Base-by-base conservation (phyloP, 73 alveolate species). In the Paramecium tetraurelia region DNA sequence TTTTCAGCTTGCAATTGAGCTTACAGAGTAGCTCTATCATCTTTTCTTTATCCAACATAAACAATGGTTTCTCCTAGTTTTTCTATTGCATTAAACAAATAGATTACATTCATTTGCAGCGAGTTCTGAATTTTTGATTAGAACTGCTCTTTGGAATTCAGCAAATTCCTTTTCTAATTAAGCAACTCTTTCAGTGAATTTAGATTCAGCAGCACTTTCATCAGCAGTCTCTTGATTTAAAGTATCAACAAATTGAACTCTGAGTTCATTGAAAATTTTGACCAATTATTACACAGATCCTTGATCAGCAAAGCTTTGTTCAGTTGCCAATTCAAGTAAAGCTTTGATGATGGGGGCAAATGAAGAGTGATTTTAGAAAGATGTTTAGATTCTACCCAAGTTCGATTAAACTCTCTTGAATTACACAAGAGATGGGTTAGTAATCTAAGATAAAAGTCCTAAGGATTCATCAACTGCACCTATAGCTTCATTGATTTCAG, bases 291-390 rank as follows among this genome's bases (percentile, higher is more conserved):
- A 18, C 14, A 77, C 2, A 22, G 89, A 77, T 36, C 48, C 69
- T 77, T 77, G 24, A 77, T 77, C 89, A 46, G 89, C 89, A 77
- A 77, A 77, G 71, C 41, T 77, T 77, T 77, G 43, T 77, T 77
- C 89, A 8, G 89, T 77, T 40, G 75, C 89, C 24, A 77, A 77
- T 77, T 77, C 89, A 4, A 76, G 46, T 31, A 76, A 58, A 21
- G 89, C 89, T 29, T 36, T 77, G 20, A 77, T 77, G 24, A 77
- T 77, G 7, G 89, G 89, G 1, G 89, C 75, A 77, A 77, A 77
- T 40, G 53, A 27, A 0, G 89, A 77, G 20, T 77, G 89, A 41
- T 77, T 77, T 77, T 77, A 41, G 75, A 77, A 77, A 43, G 89
- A 8, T 20, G 75, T 33, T 40, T 77, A 33, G 71, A 77, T 77